These are phyloP conservation scores for Penicillium thymicola DNA, from an alignment of 2,329 filamentous ascomycete species.

Conservation along the genomic window DNA sequence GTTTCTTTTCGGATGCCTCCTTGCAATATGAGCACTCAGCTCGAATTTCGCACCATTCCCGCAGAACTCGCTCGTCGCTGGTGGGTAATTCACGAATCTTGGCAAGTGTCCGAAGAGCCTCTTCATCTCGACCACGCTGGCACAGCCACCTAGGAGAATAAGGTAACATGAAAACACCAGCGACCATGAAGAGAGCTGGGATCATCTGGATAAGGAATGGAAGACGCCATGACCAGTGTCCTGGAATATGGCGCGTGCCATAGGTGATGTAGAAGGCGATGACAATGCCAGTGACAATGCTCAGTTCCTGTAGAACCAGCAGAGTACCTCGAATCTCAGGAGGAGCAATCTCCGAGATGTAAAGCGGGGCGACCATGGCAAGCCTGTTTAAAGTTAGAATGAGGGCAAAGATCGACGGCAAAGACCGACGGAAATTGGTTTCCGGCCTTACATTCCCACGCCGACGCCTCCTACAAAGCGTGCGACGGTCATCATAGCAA, in stretches of 20 bases:
- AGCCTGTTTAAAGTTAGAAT: neutral
- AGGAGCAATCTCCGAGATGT: neutral
- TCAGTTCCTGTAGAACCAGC: neutral
- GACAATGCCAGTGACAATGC: neutral
- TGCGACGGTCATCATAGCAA: neutral
- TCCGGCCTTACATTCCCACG: neutral
- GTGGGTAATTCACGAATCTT: neutral
- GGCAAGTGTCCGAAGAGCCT: neutral
- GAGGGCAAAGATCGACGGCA: neutral
- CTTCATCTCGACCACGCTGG: neutral
- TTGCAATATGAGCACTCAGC: neutral
- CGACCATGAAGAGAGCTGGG: neutral
- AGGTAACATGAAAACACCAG: neutral
- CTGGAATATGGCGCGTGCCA: neutral
- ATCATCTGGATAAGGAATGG: neutral
- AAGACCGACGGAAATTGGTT: neutral
- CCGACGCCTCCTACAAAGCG: neutral
- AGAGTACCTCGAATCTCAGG: neutral
- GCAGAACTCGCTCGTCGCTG: neutral
- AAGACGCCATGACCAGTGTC: neutral
- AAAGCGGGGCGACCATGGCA: neutral
- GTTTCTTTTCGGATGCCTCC: neutral
- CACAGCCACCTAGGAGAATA: neutral
- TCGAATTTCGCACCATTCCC: neutral
- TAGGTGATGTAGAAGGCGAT: neutral